These are phyloP conservation scores for Heterobasidion irregulare DNA, from an alignment of 1,284 basidiomycete species.

Conservation along the genomic window DNA sequence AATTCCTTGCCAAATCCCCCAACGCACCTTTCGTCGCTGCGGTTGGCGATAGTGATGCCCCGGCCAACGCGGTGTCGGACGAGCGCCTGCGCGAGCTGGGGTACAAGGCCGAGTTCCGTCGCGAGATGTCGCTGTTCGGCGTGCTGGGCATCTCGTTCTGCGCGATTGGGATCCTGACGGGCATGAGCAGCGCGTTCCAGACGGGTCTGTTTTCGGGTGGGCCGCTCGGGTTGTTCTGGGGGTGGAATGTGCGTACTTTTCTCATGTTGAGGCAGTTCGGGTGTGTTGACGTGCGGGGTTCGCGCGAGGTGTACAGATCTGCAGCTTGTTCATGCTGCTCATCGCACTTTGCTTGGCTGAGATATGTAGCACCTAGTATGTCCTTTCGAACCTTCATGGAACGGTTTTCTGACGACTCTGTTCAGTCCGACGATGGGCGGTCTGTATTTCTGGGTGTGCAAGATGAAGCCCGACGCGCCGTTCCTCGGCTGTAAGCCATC, in stretches of 20 bases:
- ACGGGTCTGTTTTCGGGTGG: conserved; percentile 53
- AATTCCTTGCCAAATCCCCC: background rate
- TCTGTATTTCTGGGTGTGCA: conserved; percentile 58
- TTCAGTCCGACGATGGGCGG: conserved; percentile 47
- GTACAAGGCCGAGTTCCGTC: conserved; percentile 43
- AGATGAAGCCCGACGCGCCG: conserved; percentile 48
- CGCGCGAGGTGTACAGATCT: conserved; percentile 31
- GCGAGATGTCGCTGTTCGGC: conserved; percentile 53
- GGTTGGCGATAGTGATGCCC: no score
- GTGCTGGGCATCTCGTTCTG: conserved; percentile 58
- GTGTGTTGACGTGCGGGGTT: background rate
- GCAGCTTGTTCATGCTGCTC: conserved; percentile 52
- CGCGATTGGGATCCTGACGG: conserved; percentile 50
- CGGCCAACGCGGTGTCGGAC: conserved; percentile 24
- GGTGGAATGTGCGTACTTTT: conserved; percentile 45
- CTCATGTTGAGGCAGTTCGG: background rate
- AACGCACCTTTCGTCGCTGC: no score
- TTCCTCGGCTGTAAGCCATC: conserved; percentile 41
- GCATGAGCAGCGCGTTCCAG: conserved; percentile 43
- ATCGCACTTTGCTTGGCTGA: conserved; percentile 50
- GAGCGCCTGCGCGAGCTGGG: conserved; percentile 43
- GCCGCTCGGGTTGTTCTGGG: conserved; percentile 53
- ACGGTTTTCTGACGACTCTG: background rate
- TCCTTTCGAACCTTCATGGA: conserved; percentile 1
- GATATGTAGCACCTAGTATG: conserved; percentile 53